Percentiles rank a stretch among this genome's conserved stretches.
These are phyloP conservation scores for Yamadazyma atlantica DNA, from an alignment of 1,139 yeast genomes.

Conservation along the genomic window DNA sequence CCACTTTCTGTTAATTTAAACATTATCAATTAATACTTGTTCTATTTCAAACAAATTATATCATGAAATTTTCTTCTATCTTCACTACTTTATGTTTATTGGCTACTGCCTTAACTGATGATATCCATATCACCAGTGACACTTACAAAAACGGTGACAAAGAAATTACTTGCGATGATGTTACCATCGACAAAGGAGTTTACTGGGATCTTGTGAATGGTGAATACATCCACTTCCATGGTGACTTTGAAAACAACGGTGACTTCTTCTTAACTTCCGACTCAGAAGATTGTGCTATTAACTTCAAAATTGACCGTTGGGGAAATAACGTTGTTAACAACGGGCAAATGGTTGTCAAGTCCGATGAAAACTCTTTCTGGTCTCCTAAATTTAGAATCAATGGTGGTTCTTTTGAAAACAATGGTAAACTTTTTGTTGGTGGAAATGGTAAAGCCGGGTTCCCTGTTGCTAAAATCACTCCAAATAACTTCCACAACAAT, in stretches of 20 bases:
- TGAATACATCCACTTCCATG: conserved; percentile 12
- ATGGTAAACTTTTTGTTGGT: conserved; percentile 15
- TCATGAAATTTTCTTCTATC: conserved; percentile 12
- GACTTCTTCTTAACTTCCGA: conserved; percentile 9
- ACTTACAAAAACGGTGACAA: conserved; percentile 8
- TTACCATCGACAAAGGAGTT: conserved; percentile 11
- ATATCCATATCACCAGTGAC: conserved; percentile 7
- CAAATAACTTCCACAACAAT: conserved; percentile 23
- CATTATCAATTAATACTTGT: background rate
- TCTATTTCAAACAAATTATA: background rate
- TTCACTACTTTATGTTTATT: conserved; percentile 13
- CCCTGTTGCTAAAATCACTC: conserved; percentile 19
- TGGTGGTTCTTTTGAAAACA: conserved; percentile 12
- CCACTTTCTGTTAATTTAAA: background rate
- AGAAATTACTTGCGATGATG: conserved; percentile 9
- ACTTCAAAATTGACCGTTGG: conserved; percentile 7
- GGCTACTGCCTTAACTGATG: conserved; percentile 11
- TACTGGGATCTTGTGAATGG: conserved; percentile 11
- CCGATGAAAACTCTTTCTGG: conserved; percentile 10
- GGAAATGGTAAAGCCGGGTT: conserved; percentile 13
- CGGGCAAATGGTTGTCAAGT: conserved; percentile 13
- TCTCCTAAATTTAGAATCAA: conserved; percentile 14
- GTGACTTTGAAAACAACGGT: conserved; percentile 13
- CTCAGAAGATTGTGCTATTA: conserved; percentile 5
- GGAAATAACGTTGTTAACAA: conserved; percentile 9